Evolutionary conservation across 805 yeast species (phyloP).

Genomic region (Candida ficus): DNA sequence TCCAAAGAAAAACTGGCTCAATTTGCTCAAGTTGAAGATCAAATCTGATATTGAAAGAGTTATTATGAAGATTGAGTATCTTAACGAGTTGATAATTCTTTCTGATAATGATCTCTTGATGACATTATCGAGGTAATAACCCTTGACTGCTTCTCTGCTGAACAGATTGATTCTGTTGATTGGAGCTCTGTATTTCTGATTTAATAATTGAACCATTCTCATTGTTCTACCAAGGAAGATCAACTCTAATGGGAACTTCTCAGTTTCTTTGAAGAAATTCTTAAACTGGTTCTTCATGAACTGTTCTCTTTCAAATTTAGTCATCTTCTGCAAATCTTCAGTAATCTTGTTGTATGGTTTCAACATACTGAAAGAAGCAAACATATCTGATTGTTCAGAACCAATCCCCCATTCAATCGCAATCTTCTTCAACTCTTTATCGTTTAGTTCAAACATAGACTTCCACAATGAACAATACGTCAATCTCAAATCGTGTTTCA

Average conservation of each 20-base stretch:
- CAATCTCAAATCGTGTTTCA: conserved; percentile 43
- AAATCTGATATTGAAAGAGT: conserved; percentile 20
- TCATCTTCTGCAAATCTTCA: conserved; percentile 25
- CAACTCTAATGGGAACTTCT: conserved; percentile 61
- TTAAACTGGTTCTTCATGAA: conserved; percentile 43
- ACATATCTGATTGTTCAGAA: conserved; percentile 47
- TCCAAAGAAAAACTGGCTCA: conserved; percentile 16
- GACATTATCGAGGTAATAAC: conserved; percentile 18
- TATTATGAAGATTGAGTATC: conserved; percentile 19
- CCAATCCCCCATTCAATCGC: conserved; percentile 66
- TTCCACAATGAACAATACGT: conserved; percentile 65
- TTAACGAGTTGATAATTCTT: conserved; percentile 8
- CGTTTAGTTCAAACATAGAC: conserved; percentile 49
- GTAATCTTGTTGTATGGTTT: conserved; percentile 35
- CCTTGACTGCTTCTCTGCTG: conserved; percentile 48
- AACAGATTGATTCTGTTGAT: conserved; percentile 65
- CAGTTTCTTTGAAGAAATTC: conserved; percentile 54
- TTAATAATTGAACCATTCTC: conserved; percentile 70
- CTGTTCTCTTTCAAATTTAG: conserved; percentile 38
- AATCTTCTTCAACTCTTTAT: conserved; percentile 40
- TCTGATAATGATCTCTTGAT: neutral
- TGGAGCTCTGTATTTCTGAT: conserved; percentile 62
- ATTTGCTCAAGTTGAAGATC: conserved; percentile 15
- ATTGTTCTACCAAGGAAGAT: conserved; percentile 64
- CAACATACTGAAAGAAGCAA: conserved; percentile 51